phyloP scores from a whole-genome alignment of 768 basidiomycete genomes.

The Epithele typhae region DNA sequence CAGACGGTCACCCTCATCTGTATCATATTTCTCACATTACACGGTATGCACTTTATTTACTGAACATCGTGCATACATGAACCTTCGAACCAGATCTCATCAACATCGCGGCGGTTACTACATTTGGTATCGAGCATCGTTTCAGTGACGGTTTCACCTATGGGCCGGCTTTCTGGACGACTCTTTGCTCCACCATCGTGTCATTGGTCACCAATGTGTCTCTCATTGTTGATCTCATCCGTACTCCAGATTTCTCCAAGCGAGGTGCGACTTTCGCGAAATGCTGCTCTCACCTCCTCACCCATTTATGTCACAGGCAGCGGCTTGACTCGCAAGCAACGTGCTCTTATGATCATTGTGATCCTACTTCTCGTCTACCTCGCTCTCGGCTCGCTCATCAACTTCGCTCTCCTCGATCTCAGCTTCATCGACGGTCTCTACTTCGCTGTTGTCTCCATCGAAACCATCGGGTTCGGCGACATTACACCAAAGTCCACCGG shows the following conservation, averaged over 20 bases:
- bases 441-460: conserved; percentile 70
- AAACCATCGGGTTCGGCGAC: conserved; percentile 72
- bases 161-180: conserved; percentile 69
- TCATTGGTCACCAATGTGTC: conserved; percentile 65
- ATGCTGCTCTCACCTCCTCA: neutral
- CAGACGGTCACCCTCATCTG: conserved; percentile 58
- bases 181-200: conserved; percentile 66
- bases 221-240: conserved; percentile 55
- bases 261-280: conserved; percentile 42
- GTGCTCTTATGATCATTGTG: conserved; percentile 72
- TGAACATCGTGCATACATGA: too few relatives aligned
- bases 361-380: conserved; percentile 73
- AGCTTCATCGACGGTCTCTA: conserved; percentile 74
- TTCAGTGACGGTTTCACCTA: conserved; percentile 67
- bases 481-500: conserved; percentile 49
- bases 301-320: conserved; percentile 43
- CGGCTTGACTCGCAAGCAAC: conserved; percentile 76
- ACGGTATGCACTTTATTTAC: conserved; percentile 47
- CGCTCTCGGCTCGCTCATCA: conserved; percentile 63
- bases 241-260: conserved; percentile 56
- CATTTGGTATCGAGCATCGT: conserved; percentile 61
- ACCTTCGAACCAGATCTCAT: conserved; percentile 50
- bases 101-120: conserved; percentile 53
- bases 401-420: conserved; percentile 48
- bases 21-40: conserved; percentile 60